A percentile compares a stretch with the other conserved stretches of the same genome.
Conservation (phyloP, 2,329 filamentous ascomycete species). For the Talaromyces sp. region DNA sequence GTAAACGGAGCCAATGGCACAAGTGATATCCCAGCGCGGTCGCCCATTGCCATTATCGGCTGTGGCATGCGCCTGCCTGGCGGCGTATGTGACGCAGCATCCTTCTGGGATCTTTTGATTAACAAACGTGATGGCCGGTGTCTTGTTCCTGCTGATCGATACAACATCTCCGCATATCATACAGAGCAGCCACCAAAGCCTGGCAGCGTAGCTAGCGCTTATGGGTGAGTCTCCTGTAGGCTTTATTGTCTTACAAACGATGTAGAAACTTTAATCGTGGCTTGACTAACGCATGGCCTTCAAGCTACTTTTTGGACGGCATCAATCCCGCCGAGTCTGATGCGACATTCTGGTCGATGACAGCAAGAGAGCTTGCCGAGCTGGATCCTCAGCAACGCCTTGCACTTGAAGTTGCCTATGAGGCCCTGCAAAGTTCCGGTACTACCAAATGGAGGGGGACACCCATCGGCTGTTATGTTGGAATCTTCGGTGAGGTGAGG, state of each 20-base stretch:
- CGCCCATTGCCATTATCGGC: conserved; percentile 16
- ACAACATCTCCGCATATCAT: conserved; percentile 15
- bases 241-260: too few species aligned
- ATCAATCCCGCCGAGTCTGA: too few species aligned
- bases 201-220: too few species aligned
- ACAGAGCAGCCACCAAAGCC: too few species aligned
- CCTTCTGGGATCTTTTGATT: conserved; percentile 16
- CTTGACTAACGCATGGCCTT: too few species aligned
- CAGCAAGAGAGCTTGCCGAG: conserved; percentile 20
- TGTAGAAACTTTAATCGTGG: too few species aligned
- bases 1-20: too few species aligned
- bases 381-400: conserved; percentile 32
- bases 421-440: too few species aligned
- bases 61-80: conserved; percentile 16
- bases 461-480: conserved; percentile 29
- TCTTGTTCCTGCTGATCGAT: conserved; percentile 14
- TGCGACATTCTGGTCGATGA: too few species aligned
- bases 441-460: conserved; percentile 27
- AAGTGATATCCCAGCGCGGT: too few species aligned
- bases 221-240: too few species aligned
- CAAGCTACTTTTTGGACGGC: too few species aligned
- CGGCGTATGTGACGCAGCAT: neutral
- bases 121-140: conserved; percentile 10
- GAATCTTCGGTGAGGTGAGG: conserved; percentile 26
- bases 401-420: conserved; percentile 31